Percentiles rank a stretch among this genome's conserved stretches.
Evolutionary conservation across 768 basidiomycete species (phyloP).

Genomic region (Mycena olivaceomarginata): DNA sequence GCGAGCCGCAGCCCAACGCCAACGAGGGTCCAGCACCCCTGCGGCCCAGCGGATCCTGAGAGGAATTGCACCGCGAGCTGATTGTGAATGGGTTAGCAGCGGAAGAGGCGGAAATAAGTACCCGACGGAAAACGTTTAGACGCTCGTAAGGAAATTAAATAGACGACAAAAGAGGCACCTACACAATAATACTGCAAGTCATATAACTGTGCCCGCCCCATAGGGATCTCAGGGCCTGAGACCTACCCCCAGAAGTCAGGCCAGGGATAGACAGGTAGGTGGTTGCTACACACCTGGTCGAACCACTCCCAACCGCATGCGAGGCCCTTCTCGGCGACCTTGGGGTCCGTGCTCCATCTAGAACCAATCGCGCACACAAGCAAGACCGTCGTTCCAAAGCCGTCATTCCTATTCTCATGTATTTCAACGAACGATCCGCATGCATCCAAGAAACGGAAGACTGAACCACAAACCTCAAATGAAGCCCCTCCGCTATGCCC

Average conservation of each 20-base stretch:
- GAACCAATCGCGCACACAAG: slow-evolving; percentile 84
- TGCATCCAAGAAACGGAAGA: slow-evolving; percentile 35
- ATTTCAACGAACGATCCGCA: neutral
- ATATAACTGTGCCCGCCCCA: slow-evolving; percentile 78
- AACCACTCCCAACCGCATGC: slow-evolving; percentile 83
- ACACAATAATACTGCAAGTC: slow-evolving; percentile 84
- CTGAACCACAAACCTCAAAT: slow-evolving; percentile 53
- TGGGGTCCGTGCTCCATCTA: slow-evolving; percentile 73
- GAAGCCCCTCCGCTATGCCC: slow-evolving; percentile 66
- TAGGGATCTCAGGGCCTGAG: slow-evolving; percentile 75
- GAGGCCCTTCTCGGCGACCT: slow-evolving; percentile 58
- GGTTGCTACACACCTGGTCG: slow-evolving; percentile 66
- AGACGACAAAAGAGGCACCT: slow-evolving; percentile 49
- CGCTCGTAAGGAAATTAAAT: too few relatives aligned
- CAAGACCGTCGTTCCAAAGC: slow-evolving; percentile 77
- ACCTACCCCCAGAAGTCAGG: neutral
- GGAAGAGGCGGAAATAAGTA: neutral
- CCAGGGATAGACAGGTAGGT: too few relatives aligned
- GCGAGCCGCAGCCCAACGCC: slow-evolving; percentile 59
- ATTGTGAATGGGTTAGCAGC: slow-evolving; percentile 25
- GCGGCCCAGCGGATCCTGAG: slow-evolving; percentile 74
- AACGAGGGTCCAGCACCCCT: slow-evolving; percentile 80
- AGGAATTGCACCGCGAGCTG: slow-evolving; percentile 74
- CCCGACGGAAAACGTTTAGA: too few relatives aligned
- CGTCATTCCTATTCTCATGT: slow-evolving; percentile 52